These are phyloP conservation scores for Plasmodium chabaudi DNA, from an alignment of 169 alveolate species.

Conservation along the genomic window DNA sequence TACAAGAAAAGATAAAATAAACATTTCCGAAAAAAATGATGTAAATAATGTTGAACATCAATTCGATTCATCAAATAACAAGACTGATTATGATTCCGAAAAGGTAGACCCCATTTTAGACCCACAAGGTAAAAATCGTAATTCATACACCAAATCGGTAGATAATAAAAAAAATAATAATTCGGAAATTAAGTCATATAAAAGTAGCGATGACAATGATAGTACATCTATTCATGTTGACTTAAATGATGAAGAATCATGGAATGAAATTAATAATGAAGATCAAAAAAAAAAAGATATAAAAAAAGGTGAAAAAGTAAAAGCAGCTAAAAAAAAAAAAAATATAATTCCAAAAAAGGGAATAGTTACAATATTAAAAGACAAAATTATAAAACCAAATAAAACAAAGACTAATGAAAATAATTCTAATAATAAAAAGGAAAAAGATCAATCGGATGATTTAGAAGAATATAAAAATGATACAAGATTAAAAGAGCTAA, in stretches of 20 bases:
- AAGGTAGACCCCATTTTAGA: not conserved
- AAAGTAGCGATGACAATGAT: slow-evolving; percentile 39
- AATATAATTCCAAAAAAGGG: not conserved
- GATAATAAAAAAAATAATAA: not conserved
- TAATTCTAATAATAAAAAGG: not conserved
- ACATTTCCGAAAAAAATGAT: no score
- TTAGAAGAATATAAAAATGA: not conserved
- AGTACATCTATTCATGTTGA: slow-evolving; percentile 44
- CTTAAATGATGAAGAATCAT: slow-evolving; percentile 65
- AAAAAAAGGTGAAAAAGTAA: not conserved
- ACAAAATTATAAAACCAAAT: not conserved
- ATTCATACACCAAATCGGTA: not conserved
- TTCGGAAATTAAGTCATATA: not conserved
- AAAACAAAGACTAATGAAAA: slow-evolving; percentile 8
- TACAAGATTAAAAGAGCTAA: slow-evolving; percentile 40
- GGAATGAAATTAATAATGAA: slow-evolving; percentile 43
- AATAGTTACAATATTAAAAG: slow-evolving; percentile 1
- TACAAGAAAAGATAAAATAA: no score
- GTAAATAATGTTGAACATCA: no score
- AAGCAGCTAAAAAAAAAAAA: not conserved
- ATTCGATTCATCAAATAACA: not conserved
- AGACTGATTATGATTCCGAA: not conserved
- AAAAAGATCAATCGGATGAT: not conserved
- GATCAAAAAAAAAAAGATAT: slow-evolving; percentile 3
- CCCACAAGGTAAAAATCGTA: not conserved